Base-by-base conservation (phyloP, 345 rosid genomes). In the Geranium rotundifolium region DNA sequence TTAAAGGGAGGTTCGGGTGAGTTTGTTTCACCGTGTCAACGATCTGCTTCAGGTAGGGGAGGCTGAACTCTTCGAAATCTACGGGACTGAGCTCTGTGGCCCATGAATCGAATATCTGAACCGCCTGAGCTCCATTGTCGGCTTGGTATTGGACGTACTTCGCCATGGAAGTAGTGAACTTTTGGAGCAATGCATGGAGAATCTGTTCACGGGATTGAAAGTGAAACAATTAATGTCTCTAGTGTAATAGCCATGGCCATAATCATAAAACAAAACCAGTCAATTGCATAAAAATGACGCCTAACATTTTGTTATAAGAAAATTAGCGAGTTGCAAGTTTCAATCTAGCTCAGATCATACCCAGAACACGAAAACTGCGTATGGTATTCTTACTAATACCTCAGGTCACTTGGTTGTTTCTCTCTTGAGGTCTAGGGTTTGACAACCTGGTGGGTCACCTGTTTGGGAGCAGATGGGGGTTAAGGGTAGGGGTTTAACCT, bases 61-160 rank as follows among this genome's bases (percentile, higher is more conserved):
- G 82, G 63, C 97, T 93, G 73, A 90, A 90, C 76, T 79, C 84
- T 66, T 93, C 97, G 65, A 90, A 90, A 73, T 90, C 99, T 27
- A 86, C 88, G 3, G 97, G 99, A 65, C 99, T 90, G 46, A 93
- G 95, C 75, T 90, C 97, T 0, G 97, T 90, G 50, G 97, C 97
- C 99, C 99, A 90, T 29, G 99, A 93, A 64, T 90, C 99, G 54
- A 90, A 93, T 58, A 93, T 88, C 59, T 93, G 97, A 52, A 93
- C 99, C n/a, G 92, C 92, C 79, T 93, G 99, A 67, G 97, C 97
- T 65, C 97, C 97, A 16, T 63, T 81, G 71, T 84, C 84, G 0
- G 96, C 92, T 80, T 90, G 96, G 72, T 85, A 93, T 52, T 85
- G 80, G 54, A 93, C 66, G 76, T 93, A 90, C 13, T 76, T 88